These are phyloP conservation scores for Taphrina communis DNA, from an alignment of 1,139 yeast genomes.

Conservation along the genomic window DNA sequence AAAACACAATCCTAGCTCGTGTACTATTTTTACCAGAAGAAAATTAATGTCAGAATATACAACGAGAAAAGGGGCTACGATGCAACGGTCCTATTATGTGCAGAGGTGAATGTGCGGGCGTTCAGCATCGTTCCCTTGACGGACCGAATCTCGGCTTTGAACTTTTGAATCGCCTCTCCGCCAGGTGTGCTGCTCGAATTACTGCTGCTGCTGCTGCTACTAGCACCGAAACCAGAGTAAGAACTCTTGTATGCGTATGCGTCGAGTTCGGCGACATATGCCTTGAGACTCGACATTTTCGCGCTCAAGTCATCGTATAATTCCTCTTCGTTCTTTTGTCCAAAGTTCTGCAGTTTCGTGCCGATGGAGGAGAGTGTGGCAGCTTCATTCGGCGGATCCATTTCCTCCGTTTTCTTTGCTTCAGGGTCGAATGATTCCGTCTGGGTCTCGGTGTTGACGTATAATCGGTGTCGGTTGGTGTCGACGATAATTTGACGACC, in stretches of 20 bases:
- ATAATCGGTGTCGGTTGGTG: slow-evolving; percentile 28
- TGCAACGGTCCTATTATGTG: slow-evolving; percentile 1
- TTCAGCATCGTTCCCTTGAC: slow-evolving; percentile 45
- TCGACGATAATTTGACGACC: slow-evolving; percentile 32
- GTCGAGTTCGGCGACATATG: slow-evolving; percentile 14
- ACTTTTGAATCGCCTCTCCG: slow-evolving; percentile 29
- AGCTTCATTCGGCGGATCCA: slow-evolving; percentile 19
- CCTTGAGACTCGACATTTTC: background rate
- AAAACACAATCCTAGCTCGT: slow-evolving; percentile 61
- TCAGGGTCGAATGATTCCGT: slow-evolving; percentile 34
- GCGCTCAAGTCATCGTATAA: slow-evolving; percentile 3
- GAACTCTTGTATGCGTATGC: slow-evolving; percentile 33
- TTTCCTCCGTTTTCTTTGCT: background rate
- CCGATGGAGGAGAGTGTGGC: slow-evolving; percentile 31
- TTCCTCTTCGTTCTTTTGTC: slow-evolving; percentile 23
- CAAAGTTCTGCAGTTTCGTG: slow-evolving; percentile 24
- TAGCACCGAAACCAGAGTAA: slow-evolving; percentile 31
- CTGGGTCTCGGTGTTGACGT: slow-evolving; percentile 44
- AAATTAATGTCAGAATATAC: slow-evolving; percentile 25
- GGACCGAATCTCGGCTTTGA: slow-evolving; percentile 45
- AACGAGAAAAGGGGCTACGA: background rate
- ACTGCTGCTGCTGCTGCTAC: background rate
- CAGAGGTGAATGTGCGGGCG: slow-evolving; percentile 35
- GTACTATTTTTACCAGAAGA: slow-evolving; percentile 57
- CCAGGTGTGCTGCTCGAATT: background rate